These are phyloP conservation scores for Xylariales sp. DNA, from an alignment of 2,329 filamentous ascomycete genomes.

Conservation along the genomic window DNA sequence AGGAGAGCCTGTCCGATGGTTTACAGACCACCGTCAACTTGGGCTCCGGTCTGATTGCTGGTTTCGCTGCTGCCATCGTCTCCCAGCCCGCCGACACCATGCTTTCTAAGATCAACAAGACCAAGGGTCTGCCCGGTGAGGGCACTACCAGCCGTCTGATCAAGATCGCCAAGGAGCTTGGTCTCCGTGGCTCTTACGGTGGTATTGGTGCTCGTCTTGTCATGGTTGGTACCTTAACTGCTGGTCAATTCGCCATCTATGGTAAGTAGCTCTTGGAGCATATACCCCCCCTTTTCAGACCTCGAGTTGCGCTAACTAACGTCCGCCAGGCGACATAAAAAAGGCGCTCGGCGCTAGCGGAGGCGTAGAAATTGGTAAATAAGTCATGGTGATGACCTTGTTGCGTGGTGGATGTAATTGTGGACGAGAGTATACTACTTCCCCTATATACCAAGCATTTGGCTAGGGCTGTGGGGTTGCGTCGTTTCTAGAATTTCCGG, in stretches of 20 bases:
- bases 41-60: slow-evolving; percentile 68
- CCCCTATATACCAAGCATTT: slow-evolving; percentile 10
- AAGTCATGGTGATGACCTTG: slow-evolving; percentile 19
- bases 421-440: slow-evolving; percentile 16
- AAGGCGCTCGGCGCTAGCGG: slow-evolving; percentile 54
- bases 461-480: slow-evolving; percentile 12
- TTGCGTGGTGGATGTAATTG: slow-evolving; percentile 12
- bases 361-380: slow-evolving; percentile 52
- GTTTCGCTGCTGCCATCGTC: slow-evolving; percentile 70
- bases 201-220: slow-evolving; percentile 72
- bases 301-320: slow-evolving; percentile 36
- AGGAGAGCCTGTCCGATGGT: slow-evolving; percentile 53
- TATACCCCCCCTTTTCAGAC: too few species aligned
- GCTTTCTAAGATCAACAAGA: slow-evolving; percentile 82
- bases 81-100: slow-evolving; percentile 77
- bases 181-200: slow-evolving; percentile 61
- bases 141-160: slow-evolving; percentile 65
- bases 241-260: slow-evolving; percentile 72
- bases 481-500: slow-evolving; percentile 7
- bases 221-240: slow-evolving; percentile 66
- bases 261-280: too few species aligned
- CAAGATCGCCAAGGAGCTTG: slow-evolving; percentile 72
- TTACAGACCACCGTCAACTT: slow-evolving; percentile 68
- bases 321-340: slow-evolving; percentile 14
- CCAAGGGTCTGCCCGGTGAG: slow-evolving; percentile 68